Evolutionary conservation across 306 rosid genomes (phyloP), one percentile per base, ranked within the genome.

Genomic region (Vicia sativa): DNA sequence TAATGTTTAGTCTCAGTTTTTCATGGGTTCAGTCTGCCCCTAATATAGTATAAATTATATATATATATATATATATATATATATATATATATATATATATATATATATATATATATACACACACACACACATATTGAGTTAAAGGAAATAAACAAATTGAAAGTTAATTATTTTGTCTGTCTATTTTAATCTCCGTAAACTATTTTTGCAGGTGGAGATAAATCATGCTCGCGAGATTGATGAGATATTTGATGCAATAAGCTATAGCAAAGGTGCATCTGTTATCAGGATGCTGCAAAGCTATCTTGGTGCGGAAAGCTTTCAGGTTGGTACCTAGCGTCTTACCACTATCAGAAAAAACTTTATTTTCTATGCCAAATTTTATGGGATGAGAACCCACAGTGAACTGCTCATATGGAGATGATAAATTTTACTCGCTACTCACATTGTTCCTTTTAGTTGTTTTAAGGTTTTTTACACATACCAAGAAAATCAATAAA

Each of bases 201-300:
- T 72, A 59, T 72, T 57, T 50, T 71, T 79, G 68, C 85, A 92
- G 98, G 96, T 92, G 57, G 98, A 92, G 75, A 57, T 92, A 67
- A 92, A 92, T 78, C 96, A 85, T 82, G 98, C 96, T 53, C 37
- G 69, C 28, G 98, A 92, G 86, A 84, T 89, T 37, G 92, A 89
- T 81, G 95, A 92, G 79, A 87, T 92, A 80, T 92, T 89, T 84
- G 98, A 92, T 73, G 86, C 96, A 19, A 87, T 92, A 78, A 92
- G 95, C 73, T 89, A 92, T 11, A 76, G 82, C 49, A 92, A 92
- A 82, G 98, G 96, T 59, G 96, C 98, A 73, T 83, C 95, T 67
- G 88, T 92, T 41, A 92, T 92, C 66, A 84, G 95, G 83, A 92
- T 92, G 98, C 84, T 92, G 62, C 96, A 92, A 64, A 92, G 95